Evolutionary conservation across 1,284 basidiomycete species (phyloP), one percentile per base, ranked within the genome.

Genomic region (Sphagnurus paluster): DNA sequence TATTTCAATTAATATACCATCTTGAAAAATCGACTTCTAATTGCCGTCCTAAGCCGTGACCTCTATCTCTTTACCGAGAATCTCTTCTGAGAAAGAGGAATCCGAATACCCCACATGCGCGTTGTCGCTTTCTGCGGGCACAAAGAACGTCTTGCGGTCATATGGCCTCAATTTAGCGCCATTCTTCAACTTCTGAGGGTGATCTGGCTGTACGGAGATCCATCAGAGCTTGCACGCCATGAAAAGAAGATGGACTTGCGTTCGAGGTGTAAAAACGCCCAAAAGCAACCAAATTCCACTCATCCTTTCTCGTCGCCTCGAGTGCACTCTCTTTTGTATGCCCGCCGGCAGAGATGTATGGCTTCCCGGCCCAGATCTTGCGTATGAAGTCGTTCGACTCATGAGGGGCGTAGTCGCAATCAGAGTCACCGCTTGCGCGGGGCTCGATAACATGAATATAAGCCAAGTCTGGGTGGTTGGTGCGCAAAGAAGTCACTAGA

Each of bases 381-480:
- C 66, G 61, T 0, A 68, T 41, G 40, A 64, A 63, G 48, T 71
- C 61, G 51, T 71, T 74, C 3, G 65, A 69, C 40, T 68, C 58
- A 8, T 55, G 53, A 2, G 25, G 21, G n/a, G 19, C 24, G 13
- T 20, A n/a, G n/a, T 39, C 26, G 6, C 23, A 17, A 2, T 59
- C 52, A 8, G 5, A 14, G 37, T 7, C 38, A 4, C 59, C 66
- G 14, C 50, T 46, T 10, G 65, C 54, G n/a, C 71, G 64, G 1
- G 75, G 67, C 56, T 84, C 81, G 23, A 79, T 62, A 33, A 75
- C 64, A 56, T 87, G 84, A n/a, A 84, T 44, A 55, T 82, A 85
- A 1, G 79, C 79, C 4, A 84, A 63, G 7, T 69, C 57, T n/a
- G 80, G 76, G 56, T 74, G 68, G 1, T 51, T 45, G 2, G 52